These are phyloP conservation scores for Trifolium subterraneum DNA, from an alignment of 306 rosid species.

Conservation along the genomic window DNA sequence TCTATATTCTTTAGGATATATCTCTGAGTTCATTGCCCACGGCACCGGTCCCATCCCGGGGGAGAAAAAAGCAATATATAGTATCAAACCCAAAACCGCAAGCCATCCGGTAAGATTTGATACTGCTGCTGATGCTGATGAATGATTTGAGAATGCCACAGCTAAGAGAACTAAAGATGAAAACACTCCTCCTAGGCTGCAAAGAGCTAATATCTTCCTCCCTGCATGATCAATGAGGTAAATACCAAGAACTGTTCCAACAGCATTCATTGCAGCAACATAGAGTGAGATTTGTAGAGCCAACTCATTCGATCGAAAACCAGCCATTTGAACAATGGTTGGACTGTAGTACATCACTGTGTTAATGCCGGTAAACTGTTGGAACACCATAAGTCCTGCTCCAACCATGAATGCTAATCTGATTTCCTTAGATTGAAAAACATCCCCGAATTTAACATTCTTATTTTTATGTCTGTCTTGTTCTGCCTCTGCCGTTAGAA, in stretches of 20 bases:
- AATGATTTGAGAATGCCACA: slow-evolving; percentile 50
- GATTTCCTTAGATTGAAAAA: slow-evolving; percentile 71
- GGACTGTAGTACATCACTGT: slow-evolving; percentile 87
- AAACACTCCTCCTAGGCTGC: slow-evolving; percentile 72
- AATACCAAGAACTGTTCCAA: slow-evolving; percentile 77
- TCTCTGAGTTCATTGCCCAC: slow-evolving; percentile 85
- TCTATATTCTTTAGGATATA: slow-evolving; percentile 76
- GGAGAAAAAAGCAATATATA: slow-evolving; percentile 65
- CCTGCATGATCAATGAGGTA: slow-evolving; percentile 81
- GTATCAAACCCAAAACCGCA: slow-evolving; percentile 65
- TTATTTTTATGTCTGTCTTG: slow-evolving; percentile 53
- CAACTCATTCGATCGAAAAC: slow-evolving; percentile 70
- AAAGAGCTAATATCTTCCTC: slow-evolving; percentile 68
- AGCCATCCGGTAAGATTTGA: slow-evolving; percentile 48
- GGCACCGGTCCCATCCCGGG: slow-evolving; percentile 92
- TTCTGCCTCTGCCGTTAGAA: slow-evolving; percentile 64
- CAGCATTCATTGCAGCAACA: slow-evolving; percentile 78
- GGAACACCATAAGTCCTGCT: slow-evolving; percentile 53
- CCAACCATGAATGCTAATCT: slow-evolving; percentile 91
- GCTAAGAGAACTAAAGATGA: slow-evolving; percentile 63
- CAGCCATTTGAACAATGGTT: slow-evolving; percentile 89
- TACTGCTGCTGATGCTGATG: neutral
- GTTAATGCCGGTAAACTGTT: slow-evolving; percentile 8
- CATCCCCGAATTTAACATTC: slow-evolving; percentile 57
- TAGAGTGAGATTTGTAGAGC: slow-evolving; percentile 79